A percentile compares a stretch with the other conserved stretches of the same genome.
Conservation (phyloP, 176 grass and related monocot genomes). For the Lolium perenne region DNA sequence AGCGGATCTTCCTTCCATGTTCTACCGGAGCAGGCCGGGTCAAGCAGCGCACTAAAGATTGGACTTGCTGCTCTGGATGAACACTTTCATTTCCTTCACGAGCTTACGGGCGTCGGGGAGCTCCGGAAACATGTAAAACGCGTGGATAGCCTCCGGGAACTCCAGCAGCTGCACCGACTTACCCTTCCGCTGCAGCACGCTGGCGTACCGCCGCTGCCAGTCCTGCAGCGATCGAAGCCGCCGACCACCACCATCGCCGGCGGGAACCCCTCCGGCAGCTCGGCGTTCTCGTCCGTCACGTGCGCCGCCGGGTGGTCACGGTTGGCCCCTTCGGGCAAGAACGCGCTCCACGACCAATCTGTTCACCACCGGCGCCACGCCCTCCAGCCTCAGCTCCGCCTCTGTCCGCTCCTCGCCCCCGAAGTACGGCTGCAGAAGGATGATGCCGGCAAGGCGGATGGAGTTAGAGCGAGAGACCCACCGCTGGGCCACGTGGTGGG, state of each 20-base stretch:
- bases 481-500: not conserved
- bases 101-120: not conserved
- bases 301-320: not conserved
- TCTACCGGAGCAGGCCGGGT: too few species aligned
- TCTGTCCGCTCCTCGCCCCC: not conserved
- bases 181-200: not conserved
- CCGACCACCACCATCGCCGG: conserved; percentile 3
- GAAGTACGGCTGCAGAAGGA: conserved; percentile 9
- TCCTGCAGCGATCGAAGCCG: conserved; percentile 2
- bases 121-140: not conserved
- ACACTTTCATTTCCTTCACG: not conserved
- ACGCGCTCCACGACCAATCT: not conserved
- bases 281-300: conserved; percentile 1
- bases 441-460: not conserved
- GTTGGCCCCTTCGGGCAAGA: not conserved
- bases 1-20: too few species aligned
- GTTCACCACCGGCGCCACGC: not conserved
- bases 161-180: not conserved
- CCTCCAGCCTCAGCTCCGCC: not conserved
- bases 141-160: conserved; percentile 1
- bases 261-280: not conserved
- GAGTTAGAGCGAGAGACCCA: not conserved
- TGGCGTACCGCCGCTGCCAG: not conserved
- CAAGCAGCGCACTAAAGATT: not conserved
- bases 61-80: not conserved